Evolutionary conservation across 2,329 filamentous ascomycete genomes (phyloP), one percentile per base, ranked within the genome.

Genomic region (Xylariomycetidae sp.): DNA sequence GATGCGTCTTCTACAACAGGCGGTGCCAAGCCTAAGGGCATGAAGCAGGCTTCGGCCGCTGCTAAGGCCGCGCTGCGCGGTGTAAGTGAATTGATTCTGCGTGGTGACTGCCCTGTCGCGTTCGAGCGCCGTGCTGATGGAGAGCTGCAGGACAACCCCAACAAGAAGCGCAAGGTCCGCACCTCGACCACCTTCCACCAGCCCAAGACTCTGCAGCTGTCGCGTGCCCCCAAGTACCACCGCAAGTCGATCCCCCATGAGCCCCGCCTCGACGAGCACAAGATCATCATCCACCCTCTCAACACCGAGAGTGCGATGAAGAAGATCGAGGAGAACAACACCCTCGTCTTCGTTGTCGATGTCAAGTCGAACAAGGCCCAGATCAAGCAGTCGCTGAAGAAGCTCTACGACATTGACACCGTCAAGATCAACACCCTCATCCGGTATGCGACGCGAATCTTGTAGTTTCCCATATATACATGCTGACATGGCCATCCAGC

Each of bases 321-420:
- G 87, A 95, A 95, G 85, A 95, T 98, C 57, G 92, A 98, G 79
- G 92, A 98, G 84, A 89, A 98, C 82, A 98, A 98, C 81, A 98
- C 92, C 53, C 81, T 98, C 33, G 37, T 42, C n/a, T 95, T 95
- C 79, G 94, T 95, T 56, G 87, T 93, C 61, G 85, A 95, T 56
- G 73, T 90, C 68, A 93, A 93, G 83, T 82, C 90, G 68, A 98
- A 98, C 82, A 98, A 98, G 86, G 82, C 88, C 64, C 92, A 98
- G 76, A 98, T 98, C 75, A 95, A 95, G 80, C 76, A 80, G 59
- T 85, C 90, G 47, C 75, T 98, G 54, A 98, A 96, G 88, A 95
- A 92, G 82, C 83, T 96, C 53, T 98, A 98, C 70, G 92, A 96
- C 67, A 92, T 98, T 52, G 90, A 95, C 63, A 85, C 79, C 56